Evolutionary conservation across 805 yeast species (phyloP), one percentile per base, ranked within the genome.

Genomic region (Starmerella bombi): DNA sequence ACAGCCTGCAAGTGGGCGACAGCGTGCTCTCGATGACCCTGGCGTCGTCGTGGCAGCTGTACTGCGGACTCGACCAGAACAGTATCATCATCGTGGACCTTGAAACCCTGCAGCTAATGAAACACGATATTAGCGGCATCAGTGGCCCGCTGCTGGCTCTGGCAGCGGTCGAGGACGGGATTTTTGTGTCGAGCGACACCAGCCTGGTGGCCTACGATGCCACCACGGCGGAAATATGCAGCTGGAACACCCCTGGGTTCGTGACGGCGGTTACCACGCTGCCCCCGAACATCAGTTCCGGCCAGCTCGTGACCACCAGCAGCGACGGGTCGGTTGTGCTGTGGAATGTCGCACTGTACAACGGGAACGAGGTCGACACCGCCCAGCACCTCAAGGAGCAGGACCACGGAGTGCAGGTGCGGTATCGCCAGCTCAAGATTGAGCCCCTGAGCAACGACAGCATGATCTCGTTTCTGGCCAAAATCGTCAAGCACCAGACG

Each of bases 61-160:
- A 83, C 59, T 82, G 88, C 54, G 97, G 97, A 0, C 60, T 84
- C 22, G 70, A 77, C 9, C 73, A 74, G 42, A 91, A 94, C 8
- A 64, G 66, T 20, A 69, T 88, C n/a, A 75, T 77, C 42, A 75
- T 83, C 5, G 81, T 94, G 84, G 97, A 91, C 52, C 62, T 88
- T 36, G 75, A 79, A 36, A 85, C 97, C 0, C 69, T 70, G 40
- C 97, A 88, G 56, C 61, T 77, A 44, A 60, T 75, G 40, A 30
- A 57, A 32, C 51, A 56, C 25, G 48, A 48, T 3, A 25, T 48
- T 12, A 25, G 37, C 17, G 20, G 19, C 29, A 51, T 50, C 40
- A 37, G 33, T 3, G 46, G 43, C 6, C 57, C 77, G 41, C 71
- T 83, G 2, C 66, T 77, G 28, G 70, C 88, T 2, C 51, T 83